Conservation (phyloP, 192 early-diverging fungal genomes). For the Podila verticillata region DNA sequence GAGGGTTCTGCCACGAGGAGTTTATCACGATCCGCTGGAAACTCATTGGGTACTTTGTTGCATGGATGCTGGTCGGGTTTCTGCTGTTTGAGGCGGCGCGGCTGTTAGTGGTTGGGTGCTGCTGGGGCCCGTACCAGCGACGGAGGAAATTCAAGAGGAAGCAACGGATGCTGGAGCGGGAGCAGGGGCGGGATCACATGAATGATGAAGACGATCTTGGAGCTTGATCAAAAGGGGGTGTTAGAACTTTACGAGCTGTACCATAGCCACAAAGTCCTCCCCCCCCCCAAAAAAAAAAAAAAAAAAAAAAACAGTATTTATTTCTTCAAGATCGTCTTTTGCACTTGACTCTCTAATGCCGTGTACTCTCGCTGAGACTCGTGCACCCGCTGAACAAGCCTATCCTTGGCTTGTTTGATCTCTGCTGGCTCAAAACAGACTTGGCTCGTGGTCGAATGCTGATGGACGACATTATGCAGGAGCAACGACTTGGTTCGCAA, state of each 20-base stretch:
- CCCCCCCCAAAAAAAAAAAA: no score
- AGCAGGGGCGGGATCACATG: not conserved
- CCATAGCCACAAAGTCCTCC: no score
- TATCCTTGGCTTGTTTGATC: constrained; percentile 5
- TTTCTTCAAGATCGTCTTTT: not conserved
- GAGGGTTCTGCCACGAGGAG: constrained; percentile 69
- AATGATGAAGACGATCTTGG: not conserved
- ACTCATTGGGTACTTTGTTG: constrained; percentile 58
- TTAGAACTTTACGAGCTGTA: no score
- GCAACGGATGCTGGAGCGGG: constrained; percentile 4
- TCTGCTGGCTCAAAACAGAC: constrained; percentile 18
- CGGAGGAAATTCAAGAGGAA: constrained; percentile 18
- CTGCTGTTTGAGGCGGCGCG: constrained; percentile 44
- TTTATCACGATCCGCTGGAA: constrained; percentile 51
- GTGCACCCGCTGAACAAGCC: not conserved
- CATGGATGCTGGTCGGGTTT: constrained; percentile 54
- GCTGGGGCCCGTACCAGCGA: constrained; percentile 32
- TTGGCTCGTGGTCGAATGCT: constrained; percentile 26
- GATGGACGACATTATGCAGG: constrained; percentile 7
- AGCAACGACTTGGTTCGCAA: not conserved
- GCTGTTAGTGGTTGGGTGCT: constrained; percentile 28
- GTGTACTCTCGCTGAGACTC: constrained; percentile 14
- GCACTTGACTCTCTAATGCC: constrained; percentile 6
- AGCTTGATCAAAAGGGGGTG: not conserved
- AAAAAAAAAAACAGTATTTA: no score